Percentiles rank a stretch among this genome's conserved stretches.
Conservation (phyloP, 257 asterid species). For the Datura wrightii region DNA sequence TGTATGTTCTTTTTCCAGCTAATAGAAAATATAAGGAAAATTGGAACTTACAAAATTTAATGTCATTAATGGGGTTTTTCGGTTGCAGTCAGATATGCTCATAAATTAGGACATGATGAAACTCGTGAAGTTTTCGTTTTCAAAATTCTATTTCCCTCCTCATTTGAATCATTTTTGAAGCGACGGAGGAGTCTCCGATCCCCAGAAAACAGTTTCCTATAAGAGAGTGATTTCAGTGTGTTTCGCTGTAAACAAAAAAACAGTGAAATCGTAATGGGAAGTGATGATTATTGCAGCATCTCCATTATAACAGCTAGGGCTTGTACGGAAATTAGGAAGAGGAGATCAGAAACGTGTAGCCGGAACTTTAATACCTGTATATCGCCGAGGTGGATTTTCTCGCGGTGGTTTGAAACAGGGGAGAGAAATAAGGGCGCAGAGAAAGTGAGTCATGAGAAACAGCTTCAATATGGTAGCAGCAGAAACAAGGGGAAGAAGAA, state of each 20-base stretch:
- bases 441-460: conserved; percentile 30
- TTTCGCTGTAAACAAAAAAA: neutral
- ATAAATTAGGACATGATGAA: neutral
- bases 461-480: neutral
- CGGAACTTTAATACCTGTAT: conserved; percentile 53
- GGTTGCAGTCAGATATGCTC: conserved; percentile 20
- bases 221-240: neutral
- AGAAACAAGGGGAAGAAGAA: neutral
- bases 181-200: neutral
- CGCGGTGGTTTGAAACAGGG: conserved; percentile 45
- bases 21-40: neutral
- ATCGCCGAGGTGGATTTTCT: conserved; percentile 54
- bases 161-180: neutral
- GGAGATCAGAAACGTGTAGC: conserved; percentile 44
- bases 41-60: neutral
- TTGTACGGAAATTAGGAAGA: conserved; percentile 31
- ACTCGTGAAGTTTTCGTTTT: conserved; percentile 19
- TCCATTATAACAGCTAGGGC: conserved; percentile 32
- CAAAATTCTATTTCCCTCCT: conserved; percentile 19
- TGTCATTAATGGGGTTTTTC: neutral
- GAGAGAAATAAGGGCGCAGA: conserved; percentile 36
- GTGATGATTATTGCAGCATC: conserved; percentile 36
- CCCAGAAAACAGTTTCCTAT: neutral
- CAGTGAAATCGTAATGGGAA: conserved; percentile 2
- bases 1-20: neutral